Evolutionary conservation across 176 grass and related monocot genomes (phyloP).

Genomic region (Olyra latifolia): DNA sequence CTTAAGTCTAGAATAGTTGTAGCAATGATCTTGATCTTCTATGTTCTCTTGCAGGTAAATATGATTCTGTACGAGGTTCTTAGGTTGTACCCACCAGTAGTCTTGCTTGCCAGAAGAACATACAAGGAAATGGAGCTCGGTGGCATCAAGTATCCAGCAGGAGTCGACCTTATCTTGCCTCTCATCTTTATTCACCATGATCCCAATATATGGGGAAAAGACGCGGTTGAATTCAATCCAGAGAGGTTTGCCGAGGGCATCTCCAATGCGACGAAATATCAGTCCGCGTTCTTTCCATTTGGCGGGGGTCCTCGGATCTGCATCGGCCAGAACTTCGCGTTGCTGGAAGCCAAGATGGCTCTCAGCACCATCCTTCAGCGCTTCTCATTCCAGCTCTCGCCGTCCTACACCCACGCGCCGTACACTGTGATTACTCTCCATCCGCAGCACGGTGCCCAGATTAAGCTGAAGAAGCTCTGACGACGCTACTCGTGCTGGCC

Average conservation of each 20-base stretch:
- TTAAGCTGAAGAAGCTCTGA: constrained; percentile 59
- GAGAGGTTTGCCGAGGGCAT: constrained; percentile 64
- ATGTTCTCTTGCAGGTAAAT: constrained; percentile 41
- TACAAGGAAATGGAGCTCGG: constrained; percentile 59
- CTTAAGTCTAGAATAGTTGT: not conserved
- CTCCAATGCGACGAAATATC: constrained; percentile 54
- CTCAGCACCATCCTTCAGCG: constrained; percentile 63
- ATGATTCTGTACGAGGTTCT: constrained; percentile 81
- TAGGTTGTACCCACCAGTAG: constrained; percentile 50
- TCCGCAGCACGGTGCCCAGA: constrained; percentile 71
- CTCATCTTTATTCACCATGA: constrained; percentile 62
- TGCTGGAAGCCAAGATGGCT: constrained; percentile 69
- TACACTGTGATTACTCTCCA: constrained; percentile 50
- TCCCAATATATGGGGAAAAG: constrained; percentile 57
- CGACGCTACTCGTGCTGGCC: not conserved
- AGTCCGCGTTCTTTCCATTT: constrained; percentile 61
- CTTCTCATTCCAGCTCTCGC: constrained; percentile 68
- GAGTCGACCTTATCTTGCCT: constrained; percentile 51
- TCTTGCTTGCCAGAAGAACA: constrained; percentile 32
- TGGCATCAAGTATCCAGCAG: constrained; percentile 51
- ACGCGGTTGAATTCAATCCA: constrained; percentile 64
- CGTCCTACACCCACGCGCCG: constrained; percentile 60
- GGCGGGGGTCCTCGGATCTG: constrained; percentile 66
- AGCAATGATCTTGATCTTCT: not conserved
- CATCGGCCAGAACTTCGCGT: constrained; percentile 68